Conservation (phyloP, 2,329 filamentous ascomycete species). For the Lecanicillium sp. region DNA sequence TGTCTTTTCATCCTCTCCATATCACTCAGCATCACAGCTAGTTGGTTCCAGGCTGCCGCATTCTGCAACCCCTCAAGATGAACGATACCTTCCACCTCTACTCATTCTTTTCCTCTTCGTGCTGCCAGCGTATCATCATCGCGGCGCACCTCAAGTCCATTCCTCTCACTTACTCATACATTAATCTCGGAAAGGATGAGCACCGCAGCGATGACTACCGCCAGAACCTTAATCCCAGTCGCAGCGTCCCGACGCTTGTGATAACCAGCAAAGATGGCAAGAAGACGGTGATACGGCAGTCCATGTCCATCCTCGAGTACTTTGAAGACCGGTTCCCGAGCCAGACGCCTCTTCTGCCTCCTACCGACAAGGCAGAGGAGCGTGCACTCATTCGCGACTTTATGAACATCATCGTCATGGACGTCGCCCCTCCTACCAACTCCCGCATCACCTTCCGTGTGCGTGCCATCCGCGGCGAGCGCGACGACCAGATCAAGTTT, state of each 20-base stretch:
- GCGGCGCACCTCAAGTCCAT: constrained; percentile 12
- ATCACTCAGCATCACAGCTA: no score
- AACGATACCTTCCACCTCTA: constrained; percentile 2
- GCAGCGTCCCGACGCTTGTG: constrained; percentile 8
- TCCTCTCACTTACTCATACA: constrained; percentile 1
- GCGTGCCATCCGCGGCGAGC: not conserved
- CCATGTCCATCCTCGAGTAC: constrained; percentile 9
- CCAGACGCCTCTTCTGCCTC: not conserved
- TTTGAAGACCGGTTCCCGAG: constrained; percentile 10
- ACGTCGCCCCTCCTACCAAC: constrained; percentile 6
- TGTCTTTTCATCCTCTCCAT: no score
- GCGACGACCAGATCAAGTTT: not conserved
- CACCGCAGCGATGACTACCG: not conserved
- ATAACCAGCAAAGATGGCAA: not conserved
- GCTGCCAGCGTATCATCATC: constrained; percentile 9
- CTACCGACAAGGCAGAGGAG: not conserved
- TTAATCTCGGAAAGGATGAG: not conserved
- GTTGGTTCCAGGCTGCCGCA: no score
- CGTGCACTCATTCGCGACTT: constrained; percentile 8
- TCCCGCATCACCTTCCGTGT: constrained; percentile 8
- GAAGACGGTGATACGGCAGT: not conserved
- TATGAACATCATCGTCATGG: constrained; percentile 1
- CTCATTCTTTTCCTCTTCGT: constrained; percentile 8
- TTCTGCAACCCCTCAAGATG: no score
- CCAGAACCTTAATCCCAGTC: not conserved